Base-by-base conservation (phyloP, 495 filamentous ascomycete species). In the Neurospora discreta region DNA sequence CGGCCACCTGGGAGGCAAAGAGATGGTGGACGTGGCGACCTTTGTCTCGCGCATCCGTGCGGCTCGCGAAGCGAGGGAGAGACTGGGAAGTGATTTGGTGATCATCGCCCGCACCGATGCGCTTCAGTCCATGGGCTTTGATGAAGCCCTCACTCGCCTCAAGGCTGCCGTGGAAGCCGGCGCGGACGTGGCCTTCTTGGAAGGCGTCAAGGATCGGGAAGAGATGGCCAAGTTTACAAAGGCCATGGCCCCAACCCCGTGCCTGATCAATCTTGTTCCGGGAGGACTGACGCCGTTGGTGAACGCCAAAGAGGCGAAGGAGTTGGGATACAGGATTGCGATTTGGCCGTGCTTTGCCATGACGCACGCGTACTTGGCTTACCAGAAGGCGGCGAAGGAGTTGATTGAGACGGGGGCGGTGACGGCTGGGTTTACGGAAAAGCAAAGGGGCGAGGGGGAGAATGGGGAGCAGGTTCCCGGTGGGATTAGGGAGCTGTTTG, bases 21-120 rank as follows among this genome's bases (percentile, higher is more conserved):
- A 86, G 60, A 82, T 92, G 6, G 89, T 92, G 67, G 68, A 77
- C 39, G 72, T 75, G 0, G 81, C 85, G 0, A 84, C 84, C 23
- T 92, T 85, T 76, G 74, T 85, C 9, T 82, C 82, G 3, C 86
- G 90, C 3, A 87, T 92, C 73, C 75, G 77, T 0, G 86, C 84
- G 0, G 89, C 81, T 0, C 72, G 44, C 10, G 52, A 67, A 10
- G 76, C 81, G n/a, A 74, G 80, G 1, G 38, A 74, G 39, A 60
- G 83, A 9, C 76, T 86, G 68, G 82, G 78, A 23, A 84, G 82
- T 2, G 88, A 90, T 68, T 88, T 92, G 71, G 87, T 91, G 13
- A 82, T 93, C 33, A 91, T 92, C 73, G 90, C 90, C 26, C 85
- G 90, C 11, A 92, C 90, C 0, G 90, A 92, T 71, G 88, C 89